phyloP scores from a whole-genome alignment of 2,329 filamentous ascomycete genomes.

The Diaporthe sp. region DNA sequence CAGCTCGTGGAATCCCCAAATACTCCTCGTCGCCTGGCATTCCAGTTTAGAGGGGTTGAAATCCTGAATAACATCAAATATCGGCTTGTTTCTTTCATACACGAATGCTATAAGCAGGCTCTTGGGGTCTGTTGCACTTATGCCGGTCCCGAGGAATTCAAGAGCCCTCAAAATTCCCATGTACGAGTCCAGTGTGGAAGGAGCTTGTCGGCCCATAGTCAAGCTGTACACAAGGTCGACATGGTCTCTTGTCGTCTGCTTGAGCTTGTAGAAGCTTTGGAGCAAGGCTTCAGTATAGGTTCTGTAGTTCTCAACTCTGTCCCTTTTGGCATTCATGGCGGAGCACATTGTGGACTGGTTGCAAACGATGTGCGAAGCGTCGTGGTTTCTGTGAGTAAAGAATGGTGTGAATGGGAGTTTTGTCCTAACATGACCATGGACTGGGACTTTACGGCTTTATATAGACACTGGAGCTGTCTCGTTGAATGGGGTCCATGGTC shows the following conservation, averaged over 20 bases:
- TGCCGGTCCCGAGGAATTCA: background rate
- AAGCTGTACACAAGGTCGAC: background rate
- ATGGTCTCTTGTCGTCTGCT: background rate
- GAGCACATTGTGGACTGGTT: background rate
- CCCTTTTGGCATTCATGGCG: background rate
- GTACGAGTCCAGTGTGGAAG: background rate
- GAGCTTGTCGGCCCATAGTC: background rate
- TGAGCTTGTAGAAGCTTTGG: background rate
- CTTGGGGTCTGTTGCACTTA: background rate
- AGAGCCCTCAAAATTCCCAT: background rate
- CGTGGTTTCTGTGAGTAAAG: too few relatives aligned
- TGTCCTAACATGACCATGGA: too few relatives aligned
- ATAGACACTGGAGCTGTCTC: background rate
- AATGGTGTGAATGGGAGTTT: too few relatives aligned
- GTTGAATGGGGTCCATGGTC: background rate
- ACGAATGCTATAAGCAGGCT: background rate
- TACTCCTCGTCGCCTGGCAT: background rate
- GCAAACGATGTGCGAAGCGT: too few relatives aligned
- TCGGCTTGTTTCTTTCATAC: background rate
- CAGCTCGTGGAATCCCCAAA: background rate
- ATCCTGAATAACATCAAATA: background rate
- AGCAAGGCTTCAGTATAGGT: background rate
- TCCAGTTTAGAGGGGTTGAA: background rate
- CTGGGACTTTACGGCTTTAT: too few relatives aligned
- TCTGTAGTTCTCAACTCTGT: background rate